phyloP scores from a whole-genome alignment of 768 basidiomycete genomes.

The Phaeotremella fagi region DNA sequence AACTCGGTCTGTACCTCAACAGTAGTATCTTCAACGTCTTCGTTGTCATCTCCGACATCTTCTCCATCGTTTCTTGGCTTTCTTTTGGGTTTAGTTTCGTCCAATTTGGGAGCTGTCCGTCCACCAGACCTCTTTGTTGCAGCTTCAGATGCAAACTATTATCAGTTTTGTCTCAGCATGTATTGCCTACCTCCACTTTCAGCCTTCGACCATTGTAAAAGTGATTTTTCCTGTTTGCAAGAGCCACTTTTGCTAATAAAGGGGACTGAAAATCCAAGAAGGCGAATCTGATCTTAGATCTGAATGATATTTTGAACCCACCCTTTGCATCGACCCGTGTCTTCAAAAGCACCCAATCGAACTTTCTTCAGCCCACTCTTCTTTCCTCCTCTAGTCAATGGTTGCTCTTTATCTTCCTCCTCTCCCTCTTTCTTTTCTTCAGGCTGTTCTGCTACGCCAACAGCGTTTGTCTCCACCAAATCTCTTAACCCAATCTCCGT shows the following conservation, averaged over 20 bases:
- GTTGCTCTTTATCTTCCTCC: conserved; percentile 31
- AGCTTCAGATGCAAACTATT: conserved; percentile 47
- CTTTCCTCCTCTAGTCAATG: conserved; percentile 28
- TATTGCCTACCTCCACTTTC: conserved; percentile 54
- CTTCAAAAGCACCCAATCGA: conserved; percentile 92
- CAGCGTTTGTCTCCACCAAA: conserved; percentile 66
- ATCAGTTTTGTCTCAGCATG: neutral
- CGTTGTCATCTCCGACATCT: conserved; percentile 11
- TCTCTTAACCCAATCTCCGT: conserved; percentile 70
- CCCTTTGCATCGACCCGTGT: conserved; percentile 94
- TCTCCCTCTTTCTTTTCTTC: conserved; percentile 18
- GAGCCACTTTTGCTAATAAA: conserved; percentile 72
- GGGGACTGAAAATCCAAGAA: conserved; percentile 83
- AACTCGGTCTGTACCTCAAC: neutral
- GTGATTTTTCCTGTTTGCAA: conserved; percentile 80
- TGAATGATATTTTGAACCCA: conserved; percentile 48
- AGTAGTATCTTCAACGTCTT: neutral
- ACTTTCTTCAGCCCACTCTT: conserved; percentile 59
- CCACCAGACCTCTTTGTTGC: conserved; percentile 44
- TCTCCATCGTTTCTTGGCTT: conserved; percentile 1
- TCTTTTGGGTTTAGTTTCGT: conserved; percentile 5
- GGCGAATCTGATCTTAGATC: conserved; percentile 63
- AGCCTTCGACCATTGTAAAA: conserved; percentile 75
- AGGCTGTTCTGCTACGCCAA: conserved; percentile 27
- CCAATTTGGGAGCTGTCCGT: conserved; percentile 2